phyloP scores from a whole-genome alignment of 345 rosid species.

The Citrus unshiu region DNA sequence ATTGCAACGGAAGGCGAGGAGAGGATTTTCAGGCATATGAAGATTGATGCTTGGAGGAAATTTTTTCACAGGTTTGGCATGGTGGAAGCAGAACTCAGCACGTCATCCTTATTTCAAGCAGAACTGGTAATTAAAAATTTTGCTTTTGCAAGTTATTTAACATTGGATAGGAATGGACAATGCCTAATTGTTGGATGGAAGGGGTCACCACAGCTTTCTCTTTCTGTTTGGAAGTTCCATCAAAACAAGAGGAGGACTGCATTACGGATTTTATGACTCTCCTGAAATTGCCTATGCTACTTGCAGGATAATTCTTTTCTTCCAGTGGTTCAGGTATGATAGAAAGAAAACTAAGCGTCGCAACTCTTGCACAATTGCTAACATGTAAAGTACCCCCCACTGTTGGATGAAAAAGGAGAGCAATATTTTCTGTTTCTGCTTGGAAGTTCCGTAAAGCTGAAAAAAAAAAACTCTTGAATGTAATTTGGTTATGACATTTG shows the following conservation, averaged over 20 bases:
- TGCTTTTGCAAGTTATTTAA: neutral
- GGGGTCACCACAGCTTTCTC: too few species aligned
- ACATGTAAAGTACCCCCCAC: neutral
- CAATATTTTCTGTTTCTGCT: conserved; percentile 7
- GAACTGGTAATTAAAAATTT: neutral
- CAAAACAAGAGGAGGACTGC: too few species aligned
- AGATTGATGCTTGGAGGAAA: conserved; percentile 13
- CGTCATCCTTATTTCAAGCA: conserved; percentile 17
- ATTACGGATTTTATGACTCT: too few species aligned
- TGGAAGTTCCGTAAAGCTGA: conserved; percentile 3
- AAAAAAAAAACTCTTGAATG: neutral
- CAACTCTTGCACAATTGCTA: too few species aligned
- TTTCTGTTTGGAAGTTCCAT: too few species aligned
- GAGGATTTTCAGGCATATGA: conserved; percentile 9
- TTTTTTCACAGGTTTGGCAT: conserved; percentile 5
- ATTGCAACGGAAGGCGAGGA: conserved; percentile 12
- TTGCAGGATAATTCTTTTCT: too few species aligned
- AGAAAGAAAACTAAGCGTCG: too few species aligned
- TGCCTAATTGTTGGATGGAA: neutral
- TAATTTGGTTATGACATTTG: too few species aligned
- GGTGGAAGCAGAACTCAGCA: conserved; percentile 15
- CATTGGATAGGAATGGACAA: conserved; percentile 1
- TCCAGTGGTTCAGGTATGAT: too few species aligned
- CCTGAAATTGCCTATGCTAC: too few species aligned
- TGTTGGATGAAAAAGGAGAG: conserved; percentile 17